These are phyloP conservation scores for Capsicum chinense DNA, from an alignment of 257 asterid genomes.

Conservation along the genomic window DNA sequence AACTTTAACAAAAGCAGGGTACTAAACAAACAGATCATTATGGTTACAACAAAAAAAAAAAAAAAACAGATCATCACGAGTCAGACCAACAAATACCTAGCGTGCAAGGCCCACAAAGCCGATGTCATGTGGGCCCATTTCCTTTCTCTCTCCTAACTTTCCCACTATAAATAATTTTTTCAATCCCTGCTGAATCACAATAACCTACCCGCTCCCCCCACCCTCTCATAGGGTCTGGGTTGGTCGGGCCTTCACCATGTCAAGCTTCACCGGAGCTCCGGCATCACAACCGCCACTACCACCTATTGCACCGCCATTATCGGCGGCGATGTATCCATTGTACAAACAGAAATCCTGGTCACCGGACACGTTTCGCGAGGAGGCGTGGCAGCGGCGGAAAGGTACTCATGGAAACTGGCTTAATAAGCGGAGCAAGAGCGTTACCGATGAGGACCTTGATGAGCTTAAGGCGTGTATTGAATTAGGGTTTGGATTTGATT, in stretches of 20 bases:
- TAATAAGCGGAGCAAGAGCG: conserved; percentile 54
- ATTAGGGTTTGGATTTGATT: conserved; percentile 75
- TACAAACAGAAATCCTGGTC: conserved; percentile 78
- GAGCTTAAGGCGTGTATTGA: conserved; percentile 80
- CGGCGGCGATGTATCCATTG: conserved; percentile 35
- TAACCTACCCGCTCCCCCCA: conserved; percentile 44
- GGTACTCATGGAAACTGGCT: conserved; percentile 41
- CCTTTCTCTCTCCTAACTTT: neutral
- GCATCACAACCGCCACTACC: neutral
- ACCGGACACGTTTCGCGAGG: conserved; percentile 61
- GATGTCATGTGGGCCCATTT: neutral
- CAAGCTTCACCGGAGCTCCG: conserved; percentile 8
- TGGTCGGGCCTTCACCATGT: conserved; percentile 35
- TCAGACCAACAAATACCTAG: conserved; percentile 40
- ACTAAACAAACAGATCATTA: too few species aligned
- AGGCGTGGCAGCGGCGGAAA: conserved; percentile 75
- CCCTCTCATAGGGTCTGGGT: conserved; percentile 69
- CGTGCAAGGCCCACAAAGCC: conserved; percentile 42
- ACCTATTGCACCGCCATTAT: conserved; percentile 24
- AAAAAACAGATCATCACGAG: conserved; percentile 30
- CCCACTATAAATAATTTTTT: neutral
- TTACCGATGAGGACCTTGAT: conserved; percentile 83
- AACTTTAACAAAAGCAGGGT: neutral
- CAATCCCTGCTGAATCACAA: conserved; percentile 12
- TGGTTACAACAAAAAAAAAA: too few species aligned